phyloP scores from a whole-genome alignment of 1,284 basidiomycete genomes.

The Amylostereum areolatum region DNA sequence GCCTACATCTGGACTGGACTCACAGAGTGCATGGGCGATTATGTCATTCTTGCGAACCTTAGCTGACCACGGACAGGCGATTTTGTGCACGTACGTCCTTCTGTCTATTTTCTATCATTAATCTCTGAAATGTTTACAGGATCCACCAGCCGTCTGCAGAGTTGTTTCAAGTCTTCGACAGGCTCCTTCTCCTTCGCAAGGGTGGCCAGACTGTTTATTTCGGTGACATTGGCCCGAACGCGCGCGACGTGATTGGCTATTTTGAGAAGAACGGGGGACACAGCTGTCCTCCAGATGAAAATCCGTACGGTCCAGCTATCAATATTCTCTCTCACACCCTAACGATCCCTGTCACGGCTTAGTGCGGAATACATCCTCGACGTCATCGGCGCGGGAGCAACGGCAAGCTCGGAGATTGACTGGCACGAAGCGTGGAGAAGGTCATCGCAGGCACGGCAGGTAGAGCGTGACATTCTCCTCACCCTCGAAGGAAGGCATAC shows the following conservation, averaged over 20 bases:
- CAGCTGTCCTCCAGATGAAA: constrained; percentile 55
- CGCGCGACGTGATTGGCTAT: constrained; percentile 33
- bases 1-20: constrained; percentile 51
- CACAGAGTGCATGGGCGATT: constrained; percentile 68
- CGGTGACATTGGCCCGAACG: not conserved
- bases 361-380: constrained; percentile 65
- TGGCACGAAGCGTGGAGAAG: not conserved
- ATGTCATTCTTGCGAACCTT: not conserved
- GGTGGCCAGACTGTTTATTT: constrained; percentile 6
- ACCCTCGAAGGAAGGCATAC: not conserved
- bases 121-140: no score
- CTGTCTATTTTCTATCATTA: no score
- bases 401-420: not conserved
- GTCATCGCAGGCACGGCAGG: not conserved
- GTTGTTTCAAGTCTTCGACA: not conserved
- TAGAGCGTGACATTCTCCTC: not conserved
- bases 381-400: constrained; percentile 31
- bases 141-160: not conserved
- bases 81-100: constrained; percentile 1
- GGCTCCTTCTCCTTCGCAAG: constrained; percentile 17
- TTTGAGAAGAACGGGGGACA: constrained; percentile 6
- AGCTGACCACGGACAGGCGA: not conserved
- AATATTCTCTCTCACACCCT: no score
- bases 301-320: constrained; percentile 47
- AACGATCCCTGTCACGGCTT: no score